Evolutionary conservation across 1,139 yeast species (phyloP).

Genomic region (Zygoascus meyerae): DNA sequence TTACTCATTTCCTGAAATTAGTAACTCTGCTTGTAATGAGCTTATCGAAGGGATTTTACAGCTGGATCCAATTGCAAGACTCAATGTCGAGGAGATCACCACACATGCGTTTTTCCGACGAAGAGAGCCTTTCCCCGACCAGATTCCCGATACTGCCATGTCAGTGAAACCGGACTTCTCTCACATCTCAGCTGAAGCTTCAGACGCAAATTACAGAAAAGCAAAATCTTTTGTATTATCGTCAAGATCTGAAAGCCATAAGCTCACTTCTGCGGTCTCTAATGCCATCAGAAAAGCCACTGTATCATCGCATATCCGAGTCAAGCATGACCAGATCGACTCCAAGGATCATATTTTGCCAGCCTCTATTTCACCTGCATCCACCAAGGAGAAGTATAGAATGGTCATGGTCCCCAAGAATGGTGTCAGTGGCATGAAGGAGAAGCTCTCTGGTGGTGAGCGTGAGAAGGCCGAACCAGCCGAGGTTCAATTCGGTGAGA

Average conservation of each 20-base stretch:
- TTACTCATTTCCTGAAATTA: slow-evolving; percentile 65
- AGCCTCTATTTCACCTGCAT: slow-evolving; percentile 86
- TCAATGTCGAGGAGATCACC: slow-evolving; percentile 70
- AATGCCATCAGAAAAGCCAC: not conserved
- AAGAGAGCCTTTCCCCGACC: slow-evolving; percentile 52
- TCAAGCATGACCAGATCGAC: slow-evolving; percentile 3
- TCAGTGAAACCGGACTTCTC: slow-evolving; percentile 57
- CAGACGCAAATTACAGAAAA: slow-evolving; percentile 58
- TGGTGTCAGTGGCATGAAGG: slow-evolving; percentile 14
- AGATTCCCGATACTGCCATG: slow-evolving; percentile 50
- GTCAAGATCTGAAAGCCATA: not conserved
- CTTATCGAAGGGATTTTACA: slow-evolving; percentile 69
- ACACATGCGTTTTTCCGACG: slow-evolving; percentile 71
- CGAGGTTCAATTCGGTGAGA: slow-evolving; percentile 3
- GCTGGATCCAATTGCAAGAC: slow-evolving; percentile 76
- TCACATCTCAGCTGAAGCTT: slow-evolving; percentile 52
- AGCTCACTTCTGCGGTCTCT: not conserved
- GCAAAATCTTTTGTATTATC: slow-evolving; percentile 1
- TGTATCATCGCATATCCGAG: slow-evolving; percentile 1
- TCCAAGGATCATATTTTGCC: slow-evolving; percentile 49
- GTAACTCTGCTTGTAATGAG: slow-evolving; percentile 60
- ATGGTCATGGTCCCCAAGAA: slow-evolving; percentile 40
- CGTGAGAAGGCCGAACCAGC: not conserved
- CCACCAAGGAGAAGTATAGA: slow-evolving; percentile 80
- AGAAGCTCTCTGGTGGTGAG: slow-evolving; percentile 1